phyloP scores from a whole-genome alignment of 75 land plant genomes.

The Ceratopteris richardii region DNA sequence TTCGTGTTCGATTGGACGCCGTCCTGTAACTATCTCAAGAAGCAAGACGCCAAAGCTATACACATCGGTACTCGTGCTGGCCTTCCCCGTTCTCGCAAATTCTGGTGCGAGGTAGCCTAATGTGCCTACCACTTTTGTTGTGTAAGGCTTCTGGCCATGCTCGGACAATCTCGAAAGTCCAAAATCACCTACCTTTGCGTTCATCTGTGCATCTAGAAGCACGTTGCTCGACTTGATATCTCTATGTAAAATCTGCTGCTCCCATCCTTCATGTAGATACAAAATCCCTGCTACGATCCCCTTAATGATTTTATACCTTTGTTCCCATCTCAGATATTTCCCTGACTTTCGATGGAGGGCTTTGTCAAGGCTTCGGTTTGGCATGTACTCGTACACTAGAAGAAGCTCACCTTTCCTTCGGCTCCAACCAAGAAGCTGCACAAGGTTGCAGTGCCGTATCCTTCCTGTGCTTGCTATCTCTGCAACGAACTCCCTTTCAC shows the following conservation, averaged over 20 bases:
- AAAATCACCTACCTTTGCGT: conserved; percentile 44
- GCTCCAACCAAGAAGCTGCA: conserved; percentile 64
- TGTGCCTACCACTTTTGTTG: conserved; percentile 39
- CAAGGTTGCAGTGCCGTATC: conserved; percentile 58
- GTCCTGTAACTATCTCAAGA: conserved; percentile 33
- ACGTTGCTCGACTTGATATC: conserved; percentile 51
- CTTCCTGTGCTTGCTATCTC: conserved; percentile 58
- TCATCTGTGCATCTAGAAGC: conserved; percentile 32
- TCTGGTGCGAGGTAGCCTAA: conserved; percentile 53
- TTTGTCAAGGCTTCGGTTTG: conserved; percentile 62
- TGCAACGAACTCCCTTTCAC: conserved; percentile 49
- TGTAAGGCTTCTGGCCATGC: conserved; percentile 18
- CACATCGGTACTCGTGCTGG: conserved; percentile 31
- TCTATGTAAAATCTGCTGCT: conserved; percentile 36
- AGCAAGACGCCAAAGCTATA: conserved; percentile 40
- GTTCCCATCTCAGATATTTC: conserved; percentile 37
- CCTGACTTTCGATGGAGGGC: too few species aligned
- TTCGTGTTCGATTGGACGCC: conserved; percentile 15
- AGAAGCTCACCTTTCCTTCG: conserved; percentile 38
- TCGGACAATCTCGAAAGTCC: conserved; percentile 43
- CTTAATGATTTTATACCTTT: conserved; percentile 28
- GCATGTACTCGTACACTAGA: conserved; percentile 74
- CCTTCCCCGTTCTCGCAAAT: conserved; percentile 21
- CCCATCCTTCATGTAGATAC: conserved; percentile 72
- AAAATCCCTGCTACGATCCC: conserved; percentile 44